phyloP scores from a whole-genome alignment of 2,329 filamentous ascomycete species.

The Aspergillus ibericus region DNA sequence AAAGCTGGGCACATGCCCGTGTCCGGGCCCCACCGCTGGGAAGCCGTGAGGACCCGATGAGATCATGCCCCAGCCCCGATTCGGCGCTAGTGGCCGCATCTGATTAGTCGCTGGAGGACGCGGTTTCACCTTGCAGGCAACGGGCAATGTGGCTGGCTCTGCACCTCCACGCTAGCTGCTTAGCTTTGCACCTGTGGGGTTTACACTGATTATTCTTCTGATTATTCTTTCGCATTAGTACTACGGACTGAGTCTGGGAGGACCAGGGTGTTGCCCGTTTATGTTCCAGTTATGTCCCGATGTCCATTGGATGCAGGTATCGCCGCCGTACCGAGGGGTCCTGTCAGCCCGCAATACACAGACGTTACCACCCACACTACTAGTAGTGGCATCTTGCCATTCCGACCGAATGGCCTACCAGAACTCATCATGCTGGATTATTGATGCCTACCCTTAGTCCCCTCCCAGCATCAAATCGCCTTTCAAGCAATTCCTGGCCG shows the following conservation, averaged over 20 bases:
- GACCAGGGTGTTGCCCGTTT: background rate
- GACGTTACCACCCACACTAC: background rate
- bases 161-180: conserved; percentile 1
- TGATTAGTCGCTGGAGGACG: conserved; percentile 6
- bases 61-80: conserved; percentile 6
- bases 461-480: background rate
- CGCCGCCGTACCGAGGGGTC: no score
- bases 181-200: conserved; percentile 1
- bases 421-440: background rate
- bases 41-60: conserved; percentile 2
- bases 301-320: no score
- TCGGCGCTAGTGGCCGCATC: background rate
- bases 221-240: background rate
- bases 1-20: conserved; percentile 2
- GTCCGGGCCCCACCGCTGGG: background rate
- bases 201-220: background rate
- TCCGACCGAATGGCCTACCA: background rate
- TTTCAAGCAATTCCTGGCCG: background rate
- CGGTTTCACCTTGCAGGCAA: conserved; percentile 18
- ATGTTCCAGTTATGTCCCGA: no score
- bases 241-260: background rate
- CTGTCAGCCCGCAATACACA: no score
- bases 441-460: background rate
- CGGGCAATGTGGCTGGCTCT: conserved; percentile 16
- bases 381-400: background rate